phyloP scores from a whole-genome alignment of 2,329 filamentous ascomycete genomes.

The Colletotrichum liriopes region DNA sequence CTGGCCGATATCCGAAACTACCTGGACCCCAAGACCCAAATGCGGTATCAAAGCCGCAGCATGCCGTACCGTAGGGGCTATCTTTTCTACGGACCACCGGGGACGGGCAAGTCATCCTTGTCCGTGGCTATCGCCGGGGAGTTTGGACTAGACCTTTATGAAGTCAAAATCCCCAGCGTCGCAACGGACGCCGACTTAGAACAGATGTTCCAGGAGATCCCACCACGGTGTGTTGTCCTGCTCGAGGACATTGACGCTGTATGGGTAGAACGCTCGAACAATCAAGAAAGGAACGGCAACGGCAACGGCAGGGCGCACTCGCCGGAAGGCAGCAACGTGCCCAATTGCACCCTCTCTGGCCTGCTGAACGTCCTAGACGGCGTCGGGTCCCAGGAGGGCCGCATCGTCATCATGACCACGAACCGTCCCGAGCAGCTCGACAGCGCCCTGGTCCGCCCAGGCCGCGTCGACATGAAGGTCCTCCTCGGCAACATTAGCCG shows the following conservation, averaged over 20 bases:
- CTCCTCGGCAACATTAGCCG: slow-evolving; percentile 66
- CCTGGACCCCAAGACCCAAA: slow-evolving; percentile 62
- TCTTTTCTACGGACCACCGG: slow-evolving; percentile 75
- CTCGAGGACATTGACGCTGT: slow-evolving; percentile 70
- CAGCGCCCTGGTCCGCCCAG: slow-evolving; percentile 75
- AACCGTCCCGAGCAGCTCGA: slow-evolving; percentile 78
- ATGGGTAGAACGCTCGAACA: slow-evolving; percentile 47
- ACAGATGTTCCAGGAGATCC: slow-evolving; percentile 68
- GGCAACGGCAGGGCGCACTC: slow-evolving; percentile 33
- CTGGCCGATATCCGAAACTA: slow-evolving; percentile 68
- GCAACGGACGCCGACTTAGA: slow-evolving; percentile 65
- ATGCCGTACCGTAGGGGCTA: slow-evolving; percentile 66
- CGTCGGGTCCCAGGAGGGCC: slow-evolving; percentile 78
- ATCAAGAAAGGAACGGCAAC: slow-evolving; percentile 3
- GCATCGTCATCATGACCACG: slow-evolving; percentile 82
- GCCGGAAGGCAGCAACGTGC: slow-evolving; percentile 28
- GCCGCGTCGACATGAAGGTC: slow-evolving; percentile 77
- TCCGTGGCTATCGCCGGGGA: slow-evolving; percentile 68
- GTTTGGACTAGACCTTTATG: slow-evolving; percentile 66
- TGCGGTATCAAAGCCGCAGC: slow-evolving; percentile 75
- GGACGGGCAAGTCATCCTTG: slow-evolving; percentile 73
- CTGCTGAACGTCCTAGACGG: slow-evolving; percentile 81
- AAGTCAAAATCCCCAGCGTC: slow-evolving; percentile 65
- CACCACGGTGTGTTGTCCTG: slow-evolving; percentile 67
- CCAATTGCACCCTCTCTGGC: slow-evolving; percentile 71